Evolutionary conservation across 345 rosid genomes (phyloP), one percentile per base, ranked within the genome.

Genomic region (Citrus unshiu): DNA sequence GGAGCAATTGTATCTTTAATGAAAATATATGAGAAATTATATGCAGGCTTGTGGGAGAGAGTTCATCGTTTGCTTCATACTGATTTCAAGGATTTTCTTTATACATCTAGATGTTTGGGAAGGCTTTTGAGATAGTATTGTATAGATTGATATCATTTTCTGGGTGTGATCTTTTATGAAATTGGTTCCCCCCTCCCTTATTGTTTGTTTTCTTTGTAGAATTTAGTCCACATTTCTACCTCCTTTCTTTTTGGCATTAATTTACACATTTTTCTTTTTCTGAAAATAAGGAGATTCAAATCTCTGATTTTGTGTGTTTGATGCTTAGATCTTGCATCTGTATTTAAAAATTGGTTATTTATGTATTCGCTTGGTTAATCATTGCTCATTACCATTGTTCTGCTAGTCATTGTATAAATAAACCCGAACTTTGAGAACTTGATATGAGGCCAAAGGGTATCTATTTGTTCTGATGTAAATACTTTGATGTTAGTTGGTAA

Each of bases 401-500:
- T 51, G 7, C 2, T 54, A 39, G 18, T 4, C 12, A 32, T 35
- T 57, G 32, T 73, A 5, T 57, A 40, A n/a, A 16, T 54, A 16
- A 49, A 25, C 29, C n/a, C 32, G 30, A 68, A 71, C 27, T 3
- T 54, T 35, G 68, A 43, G 34, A 46, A 37, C 40, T 37, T 37
- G 40, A 37, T 37, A 37, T 37, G 40, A 37, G 8, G 40, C 9
- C 40, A 43, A 25, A 51, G 12, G 51, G 19, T 39, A 14, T 73
- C 4, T 37, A 16, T 66, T 43, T 51, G 6, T 54, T 72, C 30
- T 6, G 9, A 62, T 77, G 67, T 58, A 22, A 43, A 34, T 24
- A 59, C 30, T 78, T 32, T 59, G 67, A 79, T 86, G 78, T 21
- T 65, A 94, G 97, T 71, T 75, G 93, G 91, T 73, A 91, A 88